Conservation (phyloP, 2,329 filamentous ascomycete species). For the Colletotrichum camelliae region DNA sequence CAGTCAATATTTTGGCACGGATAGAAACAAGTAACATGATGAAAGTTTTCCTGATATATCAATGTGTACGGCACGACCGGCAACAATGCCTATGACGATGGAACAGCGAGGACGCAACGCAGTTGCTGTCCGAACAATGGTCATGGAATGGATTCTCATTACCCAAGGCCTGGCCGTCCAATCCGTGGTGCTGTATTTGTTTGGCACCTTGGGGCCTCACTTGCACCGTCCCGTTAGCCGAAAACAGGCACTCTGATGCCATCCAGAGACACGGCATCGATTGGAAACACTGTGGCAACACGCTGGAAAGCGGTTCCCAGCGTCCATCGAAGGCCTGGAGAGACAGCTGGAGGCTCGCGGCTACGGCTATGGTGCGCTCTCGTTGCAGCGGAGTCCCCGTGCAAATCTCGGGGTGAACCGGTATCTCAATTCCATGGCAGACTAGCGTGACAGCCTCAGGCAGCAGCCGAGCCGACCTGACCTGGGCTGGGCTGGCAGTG, state of each 20-base stretch:
- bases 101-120: background rate
- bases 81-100: background rate
- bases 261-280: background rate
- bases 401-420: conserved; percentile 26
- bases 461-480: background rate
- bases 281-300: background rate
- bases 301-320: background rate
- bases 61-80: no score
- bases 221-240: background rate
- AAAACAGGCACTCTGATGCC: conserved; percentile 5
- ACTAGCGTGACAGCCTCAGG: conserved; percentile 23
- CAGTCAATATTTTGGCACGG: background rate
- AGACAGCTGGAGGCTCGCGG: background rate
- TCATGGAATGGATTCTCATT: conserved; percentile 13
- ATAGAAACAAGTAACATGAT: background rate
- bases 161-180: background rate
- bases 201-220: background rate
- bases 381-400: conserved; percentile 19
- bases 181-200: background rate
- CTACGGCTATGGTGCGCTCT: background rate
- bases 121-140: background rate
- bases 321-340: background rate
- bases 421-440: conserved; percentile 23
- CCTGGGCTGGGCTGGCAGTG: background rate
- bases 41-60: background rate